These are phyloP conservation scores for Mesotaenium endlicherianum DNA, from an alignment of 139 green algal genomes.

Conservation along the genomic window DNA sequence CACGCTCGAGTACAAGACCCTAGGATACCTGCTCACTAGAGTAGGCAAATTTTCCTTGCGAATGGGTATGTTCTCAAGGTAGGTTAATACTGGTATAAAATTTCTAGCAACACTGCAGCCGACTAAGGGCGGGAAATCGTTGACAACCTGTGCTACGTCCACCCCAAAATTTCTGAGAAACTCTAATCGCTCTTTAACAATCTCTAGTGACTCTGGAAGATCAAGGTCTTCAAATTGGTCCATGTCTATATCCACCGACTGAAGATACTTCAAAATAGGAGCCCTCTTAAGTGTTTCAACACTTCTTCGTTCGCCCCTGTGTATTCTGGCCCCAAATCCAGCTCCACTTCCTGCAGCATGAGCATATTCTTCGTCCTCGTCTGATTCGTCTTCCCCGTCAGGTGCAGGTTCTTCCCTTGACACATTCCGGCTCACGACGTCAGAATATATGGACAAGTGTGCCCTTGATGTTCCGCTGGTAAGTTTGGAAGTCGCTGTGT, in stretches of 20 bases:
- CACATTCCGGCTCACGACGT: no score
- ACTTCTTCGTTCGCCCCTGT: no score
- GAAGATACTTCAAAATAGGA: no score
- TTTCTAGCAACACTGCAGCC: constrained; percentile 39
- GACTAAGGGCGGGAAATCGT: constrained; percentile 32
- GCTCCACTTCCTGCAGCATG: no score
- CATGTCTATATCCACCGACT: constrained; percentile 14
- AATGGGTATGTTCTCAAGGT: constrained; percentile 38
- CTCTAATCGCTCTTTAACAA: not conserved
- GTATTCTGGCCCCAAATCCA: no score
- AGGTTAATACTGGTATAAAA: constrained; percentile 34
- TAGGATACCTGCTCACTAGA: constrained; percentile 17
- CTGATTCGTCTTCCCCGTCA: no score
- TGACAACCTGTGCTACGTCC: constrained; percentile 8
- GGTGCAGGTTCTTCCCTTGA: no score
- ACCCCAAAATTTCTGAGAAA: constrained; percentile 5
- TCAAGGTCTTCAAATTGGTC: not conserved
- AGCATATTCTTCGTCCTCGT: no score
- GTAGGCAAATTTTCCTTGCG: not conserved
- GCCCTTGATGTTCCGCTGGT: no score
- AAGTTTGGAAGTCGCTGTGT: no score
- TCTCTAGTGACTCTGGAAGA: not conserved
- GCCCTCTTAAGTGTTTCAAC: no score
- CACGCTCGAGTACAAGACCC: constrained; percentile 38
- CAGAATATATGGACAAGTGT: no score